Conservation (phyloP, 2,329 filamentous ascomycete species). For the Colletotrichum lindemuthianum region DNA sequence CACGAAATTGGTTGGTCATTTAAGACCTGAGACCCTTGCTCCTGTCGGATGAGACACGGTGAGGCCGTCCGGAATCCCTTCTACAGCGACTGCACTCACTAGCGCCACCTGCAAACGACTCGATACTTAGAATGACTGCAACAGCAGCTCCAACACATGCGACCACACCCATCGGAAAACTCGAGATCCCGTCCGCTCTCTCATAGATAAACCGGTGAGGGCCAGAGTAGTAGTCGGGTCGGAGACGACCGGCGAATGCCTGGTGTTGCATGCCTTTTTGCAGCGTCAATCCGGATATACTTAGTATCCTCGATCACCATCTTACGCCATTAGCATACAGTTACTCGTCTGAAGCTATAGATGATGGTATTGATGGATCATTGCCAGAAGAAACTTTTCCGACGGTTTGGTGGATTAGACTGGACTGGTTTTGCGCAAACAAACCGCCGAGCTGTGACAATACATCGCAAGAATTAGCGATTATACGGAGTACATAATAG, state of each 20-base stretch:
- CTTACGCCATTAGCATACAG: background rate
- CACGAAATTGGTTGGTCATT: no score
- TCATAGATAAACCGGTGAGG: conserved; percentile 34
- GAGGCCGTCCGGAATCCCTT: no score
- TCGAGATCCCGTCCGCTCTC: conserved; percentile 36
- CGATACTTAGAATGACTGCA: background rate
- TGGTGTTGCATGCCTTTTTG: conserved; percentile 33
- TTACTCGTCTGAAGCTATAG: conserved; percentile 5
- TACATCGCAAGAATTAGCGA: no score
- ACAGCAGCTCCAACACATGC: background rate
- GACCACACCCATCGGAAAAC: conserved; percentile 35
- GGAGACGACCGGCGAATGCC: conserved; percentile 33
- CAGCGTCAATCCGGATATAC: background rate
- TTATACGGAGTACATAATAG: no score
- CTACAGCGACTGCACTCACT: no score
- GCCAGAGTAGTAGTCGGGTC: conserved; percentile 35
- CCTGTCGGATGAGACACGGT: no score
- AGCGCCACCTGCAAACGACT: background rate
- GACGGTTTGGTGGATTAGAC: no score
- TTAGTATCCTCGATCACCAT: background rate
- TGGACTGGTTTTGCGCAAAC: no score
- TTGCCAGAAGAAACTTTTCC: background rate
- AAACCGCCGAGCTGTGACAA: no score
- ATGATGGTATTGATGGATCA: no score
- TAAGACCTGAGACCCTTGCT: no score